Conservation (phyloP, 345 rosid species). For the Arabidopsis thaliana region TAIR10.1 NC_003071.7:11149001-11149500, state of each 20-base stretch:
- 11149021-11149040: slow-evolving; percentile 1
- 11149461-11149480: slow-evolving; percentile 55
- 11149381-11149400: slow-evolving; percentile 67
- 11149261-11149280: slow-evolving; percentile 79
- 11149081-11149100: slow-evolving; percentile 66
- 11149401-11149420: slow-evolving; percentile 66
- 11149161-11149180: slow-evolving; percentile 7
- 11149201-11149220: slow-evolving; percentile 5
- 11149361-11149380: background rate
- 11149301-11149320: slow-evolving; percentile 50
- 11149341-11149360: background rate
- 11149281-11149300: slow-evolving; percentile 71
- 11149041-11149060: slow-evolving; percentile 2
- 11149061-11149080: slow-evolving; percentile 88
- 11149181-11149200: background rate
- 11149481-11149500: slow-evolving; percentile 69
- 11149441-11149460: slow-evolving; percentile 62
- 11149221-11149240: slow-evolving; percentile 49
- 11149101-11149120: slow-evolving; percentile 75
- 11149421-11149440: slow-evolving; percentile 64
- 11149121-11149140: slow-evolving; percentile 93
- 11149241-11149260: slow-evolving; percentile 84
- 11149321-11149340: slow-evolving; percentile 8
- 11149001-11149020: slow-evolving; percentile 33
- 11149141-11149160: slow-evolving; percentile 74